phyloP scores from a whole-genome alignment of 805 yeast genomes.

The Ogataea polymorpha region DNA sequence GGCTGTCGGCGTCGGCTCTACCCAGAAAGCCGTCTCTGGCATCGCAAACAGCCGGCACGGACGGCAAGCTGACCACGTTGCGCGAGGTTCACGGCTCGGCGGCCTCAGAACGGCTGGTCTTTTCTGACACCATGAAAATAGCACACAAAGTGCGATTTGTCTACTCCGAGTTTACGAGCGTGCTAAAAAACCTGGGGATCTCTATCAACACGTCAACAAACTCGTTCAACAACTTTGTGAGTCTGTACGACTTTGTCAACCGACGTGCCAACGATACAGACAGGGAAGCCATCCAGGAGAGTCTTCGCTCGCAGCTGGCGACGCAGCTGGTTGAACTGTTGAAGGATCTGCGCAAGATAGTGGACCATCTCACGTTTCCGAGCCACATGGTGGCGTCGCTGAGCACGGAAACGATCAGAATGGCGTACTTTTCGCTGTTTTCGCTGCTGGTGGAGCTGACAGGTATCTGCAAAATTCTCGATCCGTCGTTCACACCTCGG shows the following conservation, averaged over 20 bases:
- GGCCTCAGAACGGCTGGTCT: slow-evolving; percentile 4
- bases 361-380: slow-evolving; percentile 17
- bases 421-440: slow-evolving; percentile 26
- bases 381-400: slow-evolving; percentile 6
- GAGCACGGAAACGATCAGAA: slow-evolving; percentile 21
- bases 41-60: slow-evolving; percentile 10
- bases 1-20: slow-evolving; percentile 6
- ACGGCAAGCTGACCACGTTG: slow-evolving; percentile 15
- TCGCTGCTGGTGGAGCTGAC: slow-evolving; percentile 30
- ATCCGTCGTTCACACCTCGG: slow-evolving; percentile 19
- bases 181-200: slow-evolving; percentile 16
- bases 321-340: slow-evolving; percentile 20
- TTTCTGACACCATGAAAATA: slow-evolving; percentile 15
- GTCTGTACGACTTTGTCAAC: slow-evolving; percentile 21
- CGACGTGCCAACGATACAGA: slow-evolving; percentile 16
- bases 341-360: slow-evolving; percentile 20
- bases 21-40: slow-evolving; percentile 16
- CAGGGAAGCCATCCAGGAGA: slow-evolving; percentile 11
- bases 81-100: slow-evolving; percentile 13
- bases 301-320: slow-evolving; percentile 16
- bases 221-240: slow-evolving; percentile 17
- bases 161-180: slow-evolving; percentile 18
- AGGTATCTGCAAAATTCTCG: slow-evolving; percentile 24
- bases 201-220: slow-evolving; percentile 13
- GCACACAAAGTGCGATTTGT: slow-evolving; percentile 25